A percentile compares a stretch with the other conserved stretches of the same genome.
Evolutionary conservation across 805 yeast species (phyloP).

Genomic region (Yamadazyma endophytica): DNA sequence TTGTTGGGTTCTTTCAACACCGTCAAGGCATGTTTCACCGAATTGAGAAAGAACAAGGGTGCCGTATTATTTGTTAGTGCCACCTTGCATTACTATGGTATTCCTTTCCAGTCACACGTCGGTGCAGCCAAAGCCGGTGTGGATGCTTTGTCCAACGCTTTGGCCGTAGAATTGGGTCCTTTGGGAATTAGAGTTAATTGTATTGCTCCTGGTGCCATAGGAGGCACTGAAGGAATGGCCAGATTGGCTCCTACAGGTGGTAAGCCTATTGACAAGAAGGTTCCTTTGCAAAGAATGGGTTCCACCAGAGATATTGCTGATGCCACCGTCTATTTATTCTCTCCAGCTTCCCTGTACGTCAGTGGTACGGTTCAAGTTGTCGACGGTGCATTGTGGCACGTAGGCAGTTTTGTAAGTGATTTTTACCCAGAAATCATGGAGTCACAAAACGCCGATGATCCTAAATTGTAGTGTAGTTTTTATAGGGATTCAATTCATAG

Average conservation of each 20-base stretch:
- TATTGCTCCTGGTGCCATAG: constrained; percentile 91
- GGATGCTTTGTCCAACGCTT: constrained; percentile 77
- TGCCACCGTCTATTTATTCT: constrained; percentile 77
- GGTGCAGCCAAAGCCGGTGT: constrained; percentile 96
- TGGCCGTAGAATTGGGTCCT: constrained; percentile 92
- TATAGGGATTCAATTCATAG: not conserved
- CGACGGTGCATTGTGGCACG: constrained; percentile 91
- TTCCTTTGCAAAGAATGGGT: constrained; percentile 71
- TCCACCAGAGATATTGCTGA: constrained; percentile 77
- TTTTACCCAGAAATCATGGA: constrained; percentile 30
- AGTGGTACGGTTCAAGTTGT: constrained; percentile 78
- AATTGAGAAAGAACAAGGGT: constrained; percentile 66
- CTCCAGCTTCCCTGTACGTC: constrained; percentile 75
- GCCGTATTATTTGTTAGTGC: constrained; percentile 77
- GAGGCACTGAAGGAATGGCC: constrained; percentile 78
- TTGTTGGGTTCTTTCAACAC: constrained; percentile 87
- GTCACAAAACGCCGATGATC: constrained; percentile 23
- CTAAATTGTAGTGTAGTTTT: constrained; percentile 16
- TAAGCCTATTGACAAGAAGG: constrained; percentile 35
- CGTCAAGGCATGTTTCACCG: constrained; percentile 71
- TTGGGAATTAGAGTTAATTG: constrained; percentile 78
- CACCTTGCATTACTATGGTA: constrained; percentile 84
- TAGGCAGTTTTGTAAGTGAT: constrained; percentile 42
- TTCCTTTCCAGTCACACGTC: constrained; percentile 85
- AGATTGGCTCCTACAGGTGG: constrained; percentile 50